These are phyloP conservation scores for Tympanopsis confertula DNA, from an alignment of 2,329 filamentous ascomycete species.

Conservation along the genomic window DNA sequence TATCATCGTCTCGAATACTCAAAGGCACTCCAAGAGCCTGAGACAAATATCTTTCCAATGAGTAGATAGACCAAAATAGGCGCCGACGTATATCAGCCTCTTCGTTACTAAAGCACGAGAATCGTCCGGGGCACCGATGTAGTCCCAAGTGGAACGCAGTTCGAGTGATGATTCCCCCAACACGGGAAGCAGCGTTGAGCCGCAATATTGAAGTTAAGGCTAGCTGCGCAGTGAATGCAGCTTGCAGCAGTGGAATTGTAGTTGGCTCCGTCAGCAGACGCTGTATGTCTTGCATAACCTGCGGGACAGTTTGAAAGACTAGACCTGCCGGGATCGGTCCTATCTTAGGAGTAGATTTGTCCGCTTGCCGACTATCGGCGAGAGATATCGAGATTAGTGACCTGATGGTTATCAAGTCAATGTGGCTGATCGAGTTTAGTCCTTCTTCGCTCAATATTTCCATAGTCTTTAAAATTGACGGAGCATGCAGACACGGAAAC, in stretches of 20 bases:
- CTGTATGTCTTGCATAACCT: conserved; percentile 35
- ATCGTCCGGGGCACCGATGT: conserved; percentile 43
- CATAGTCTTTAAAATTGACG: conserved; percentile 32
- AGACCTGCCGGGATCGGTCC: conserved; percentile 25
- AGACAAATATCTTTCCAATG: conserved; percentile 39
- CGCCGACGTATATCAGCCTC: conserved; percentile 36
- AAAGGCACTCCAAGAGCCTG: conserved; percentile 43
- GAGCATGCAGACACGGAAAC: conserved; percentile 43
- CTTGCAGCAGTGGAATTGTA: conserved; percentile 33
- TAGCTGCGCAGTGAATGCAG: conserved; percentile 37
- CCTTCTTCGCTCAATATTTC: conserved; percentile 25
- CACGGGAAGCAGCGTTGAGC: conserved; percentile 41
- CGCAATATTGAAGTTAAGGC: conserved; percentile 43
- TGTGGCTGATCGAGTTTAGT: conserved; percentile 12
- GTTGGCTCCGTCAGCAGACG: conserved; percentile 32
- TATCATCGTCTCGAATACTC: conserved; percentile 40
- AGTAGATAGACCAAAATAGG: conserved; percentile 45
- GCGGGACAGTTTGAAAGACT: conserved; percentile 34
- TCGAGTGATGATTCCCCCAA: conserved; percentile 40
- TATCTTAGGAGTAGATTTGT: conserved; percentile 3
- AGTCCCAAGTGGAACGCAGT: conserved; percentile 44
- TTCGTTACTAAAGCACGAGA: conserved; percentile 30
- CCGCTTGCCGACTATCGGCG: conserved; percentile 34
- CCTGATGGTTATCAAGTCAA: conserved; percentile 29
- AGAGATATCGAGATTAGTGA: conserved; percentile 40